A percentile compares a stretch with the other conserved stretches of the same genome.
Evolutionary conservation across 345 rosid species (phyloP).

Genomic region (Murraya koenigii): DNA sequence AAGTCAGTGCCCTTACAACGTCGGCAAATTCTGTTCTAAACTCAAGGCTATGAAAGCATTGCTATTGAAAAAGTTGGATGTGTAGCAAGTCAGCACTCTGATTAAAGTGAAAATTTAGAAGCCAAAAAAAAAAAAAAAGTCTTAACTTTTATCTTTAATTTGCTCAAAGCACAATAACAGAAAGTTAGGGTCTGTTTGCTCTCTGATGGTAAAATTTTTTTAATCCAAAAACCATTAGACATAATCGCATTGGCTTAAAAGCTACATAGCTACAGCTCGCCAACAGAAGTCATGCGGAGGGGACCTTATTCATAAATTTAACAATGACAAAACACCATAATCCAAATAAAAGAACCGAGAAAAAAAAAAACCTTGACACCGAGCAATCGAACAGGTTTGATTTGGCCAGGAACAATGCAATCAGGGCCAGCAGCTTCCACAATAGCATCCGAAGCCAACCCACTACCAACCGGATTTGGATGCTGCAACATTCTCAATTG

Average conservation of each 20-base stretch:
- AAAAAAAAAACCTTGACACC: constrained; percentile 62
- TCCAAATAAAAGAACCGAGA: background rate
- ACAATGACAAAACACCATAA: background rate
- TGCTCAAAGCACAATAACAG: background rate
- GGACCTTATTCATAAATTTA: background rate
- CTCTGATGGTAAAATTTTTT: too few relatives aligned
- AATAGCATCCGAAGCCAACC: constrained; percentile 66
- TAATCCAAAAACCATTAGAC: too few relatives aligned
- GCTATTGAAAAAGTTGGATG: background rate
- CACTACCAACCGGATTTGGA: constrained; percentile 77
- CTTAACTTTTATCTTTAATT: background rate
- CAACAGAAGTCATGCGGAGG: background rate
- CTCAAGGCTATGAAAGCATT: background rate
- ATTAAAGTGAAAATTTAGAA: background rate
- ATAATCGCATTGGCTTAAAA: too few relatives aligned
- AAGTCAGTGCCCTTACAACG: background rate
- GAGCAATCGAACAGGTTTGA: constrained; percentile 66
- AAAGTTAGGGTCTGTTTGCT: too few relatives aligned
- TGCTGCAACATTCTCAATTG: constrained; percentile 37
- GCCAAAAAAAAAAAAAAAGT: background rate
- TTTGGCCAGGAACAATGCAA: constrained; percentile 81
- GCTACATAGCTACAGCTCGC: too few relatives aligned
- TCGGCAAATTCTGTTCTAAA: background rate
- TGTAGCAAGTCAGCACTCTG: background rate
- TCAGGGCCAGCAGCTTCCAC: constrained; percentile 92